Evolutionary conservation across 2,329 filamentous ascomycete genomes (phyloP), one percentile per base, ranked within the genome.

Genomic region (Pseudocercospora fuligena): DNA sequence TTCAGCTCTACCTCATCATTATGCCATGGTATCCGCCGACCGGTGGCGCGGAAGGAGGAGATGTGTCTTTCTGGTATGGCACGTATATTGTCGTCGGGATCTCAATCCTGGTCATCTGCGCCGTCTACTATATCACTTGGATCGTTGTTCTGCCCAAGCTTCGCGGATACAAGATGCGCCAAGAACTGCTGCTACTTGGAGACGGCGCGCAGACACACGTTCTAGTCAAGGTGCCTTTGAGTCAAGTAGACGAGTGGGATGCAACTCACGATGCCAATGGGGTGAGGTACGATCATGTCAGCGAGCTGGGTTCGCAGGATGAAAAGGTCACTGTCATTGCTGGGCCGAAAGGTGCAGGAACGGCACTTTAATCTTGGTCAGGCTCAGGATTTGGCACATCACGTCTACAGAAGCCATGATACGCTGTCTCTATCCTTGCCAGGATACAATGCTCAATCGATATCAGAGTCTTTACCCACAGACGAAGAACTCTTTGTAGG

Each of bases 21-120:
- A 90, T 91, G 83, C 90, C 90, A 0, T 92, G 90, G 90, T 90
- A 88, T 70, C 90, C 90, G 1, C 90, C 90, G 0, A 80, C 82
- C 0, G 84, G 81, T 0, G 90, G 90, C 0, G 80, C 80, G 0
- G 84, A 85, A 36, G 87, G 85, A 0, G 90, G 89, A 0, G 86
- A 89, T 64, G 89, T 92, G 1, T 89, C 86, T 61, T 92, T 93
- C 77, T 92, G 88, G 87, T 93, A 92, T 69, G 89, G 84, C 1
- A 92, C 89, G 0, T 92, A 92, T 71, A 84, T 86, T 21, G 85
- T 88, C 0, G 85, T 87, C 0, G 89, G 90, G 0, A 84, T 92
- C 65, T 88, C 77, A 23, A 84, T 91, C 86, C 89, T 80, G 82
- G 86, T 85, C n/a, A 60, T 83, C 0, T 90, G 88, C 64, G 84